Evolutionary conservation across 179 eudicot genomes (phyloP), one percentile per base, ranked within the genome.

Genomic region (Spergularia azorica): DNA sequence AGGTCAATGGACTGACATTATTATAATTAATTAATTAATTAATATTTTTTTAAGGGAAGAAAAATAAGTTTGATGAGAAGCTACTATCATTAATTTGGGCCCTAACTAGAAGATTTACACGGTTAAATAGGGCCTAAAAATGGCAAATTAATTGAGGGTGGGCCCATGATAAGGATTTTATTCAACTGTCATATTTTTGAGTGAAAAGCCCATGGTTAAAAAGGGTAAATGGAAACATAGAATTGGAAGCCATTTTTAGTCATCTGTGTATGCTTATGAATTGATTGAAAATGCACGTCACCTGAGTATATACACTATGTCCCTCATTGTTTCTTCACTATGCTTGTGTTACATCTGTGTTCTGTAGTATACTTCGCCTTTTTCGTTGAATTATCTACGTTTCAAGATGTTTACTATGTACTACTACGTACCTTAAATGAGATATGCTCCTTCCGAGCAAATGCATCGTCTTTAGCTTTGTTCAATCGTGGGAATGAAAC

Each of bases 131-230:
- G 63, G 64, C 63, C 21, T 64, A 17, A 59, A 71, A 70, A 32
- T 41, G 15, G 32, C 32, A 26, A 50, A n/a, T 6, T 55, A 18
- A 9, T 26, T 26, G 32, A 26, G 55, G 18, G 72, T 71, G 77
- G 76, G 67, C 73, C 77, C 48, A 63, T 1, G 38, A 71, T 71
- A 76, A 26, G 32, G 64, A 80, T n/a, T 38, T 76, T 16, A 64
- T 63, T 76, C 73, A 80, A 80, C 72, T 75, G 68, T 80, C 79
- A 70, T 75, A 20, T 76, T 11, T 80, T 74, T 61, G 79, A 70
- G 61, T 73, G 72, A 76, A 67, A 58, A 8, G 32, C 17, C 38
- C 64, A 67, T 38, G 76, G 74, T 60, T 77, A 72, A 61, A 77
- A 59, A 59, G 67, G 67, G 43, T 67, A 32, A 15, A 20, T 46